Base-by-base conservation (phyloP, 345 rosid species). In the Pugionium dolabratum region DNA sequence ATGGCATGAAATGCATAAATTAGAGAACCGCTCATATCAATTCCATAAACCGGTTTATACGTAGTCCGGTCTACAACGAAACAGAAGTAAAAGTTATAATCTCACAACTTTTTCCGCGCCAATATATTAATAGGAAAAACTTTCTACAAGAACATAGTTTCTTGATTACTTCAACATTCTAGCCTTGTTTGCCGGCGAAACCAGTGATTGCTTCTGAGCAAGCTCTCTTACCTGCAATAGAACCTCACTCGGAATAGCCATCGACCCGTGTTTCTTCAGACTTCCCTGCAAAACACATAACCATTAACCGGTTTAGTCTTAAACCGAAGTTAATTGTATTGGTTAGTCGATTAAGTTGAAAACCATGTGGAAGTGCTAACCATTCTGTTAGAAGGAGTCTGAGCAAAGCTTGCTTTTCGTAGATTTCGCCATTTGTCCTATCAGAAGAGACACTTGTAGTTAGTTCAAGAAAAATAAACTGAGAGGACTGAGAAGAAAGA, bases 361-460 rank as follows among this genome's bases (percentile, higher is more conserved):
- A 62, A 8, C 56, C 56, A 70, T 45, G 56, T 70, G 9, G 5
- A 63, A 62, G 11, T 46, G 28, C 56, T 52, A 61, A 90, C 99
- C 90, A 68, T 79, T 73, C 78, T 83, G 69, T 90, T 89, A 52
- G n/a, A n/a, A n/a, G 84, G 79, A 25, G 80, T 55, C 53, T 82
- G 85, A 35, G 92, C 74, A 75, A 82, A 78, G 84, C 91, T 83
- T 46, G 97, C 96, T 81, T 81, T 94, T 66, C 82, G 86, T 68
- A 94, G 69, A 84, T 90, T 94, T 75, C 96, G 79, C 99, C 99
- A 94, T 64, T 94, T 94, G 79, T 90, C 99, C 97, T 90, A 52
- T 32, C 54, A 45, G 2, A 52, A 59, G 72, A 77, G 54, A 55
- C 64, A 41, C 1, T 41, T 49, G 39, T 28, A 28, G 31, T 48